Base-by-base conservation (phyloP, 2,329 filamentous ascomycete species). In the Aspergillus tubingensis region DNA sequence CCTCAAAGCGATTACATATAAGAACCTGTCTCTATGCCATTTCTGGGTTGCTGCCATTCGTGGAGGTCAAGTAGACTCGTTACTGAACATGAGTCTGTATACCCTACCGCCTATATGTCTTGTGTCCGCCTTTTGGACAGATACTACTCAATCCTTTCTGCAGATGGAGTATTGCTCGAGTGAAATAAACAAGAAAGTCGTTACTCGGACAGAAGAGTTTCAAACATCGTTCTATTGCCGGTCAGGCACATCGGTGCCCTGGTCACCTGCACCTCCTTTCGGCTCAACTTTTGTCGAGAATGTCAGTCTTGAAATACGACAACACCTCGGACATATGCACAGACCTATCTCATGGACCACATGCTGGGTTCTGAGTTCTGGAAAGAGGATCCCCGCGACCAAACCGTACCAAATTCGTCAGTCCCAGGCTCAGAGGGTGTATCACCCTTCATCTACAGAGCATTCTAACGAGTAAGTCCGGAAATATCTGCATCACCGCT, bases 341-440 rank as follows among this genome's bases (percentile, higher is more conserved):
- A 55, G 30, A 36, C 62, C 62, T 50, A 17, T 57, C n/a, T 62
- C 52, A 32, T 69, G 65, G 65, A 60, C 17, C 21, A 44, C 61
- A 57, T 63, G 59, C 56, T 68, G 63, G 65, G 60, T 56, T 8
- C 21, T 58, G 11, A 11, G 27, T n/a, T 65, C 57, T 11, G 57
- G 54, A 3, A 50, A 62, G 44, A 62, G 48, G 17, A 8, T 61
- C 17, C 51, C 60, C 10, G 53, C 62, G 2, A 58, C 32, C 48
- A 3, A 21, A 21, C 17, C 50, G 30, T 21, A 54, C 59, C 54
- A 44, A 19, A 11, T 60, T 50, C 44, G 1, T 54, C 32, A 21
- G n/a, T 52, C 21, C 5, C 25, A 47, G 19, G 36, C 5, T 43
- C 15, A 30, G 32, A 54, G 13, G 44, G n/a, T 61, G 1, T 32